Evolutionary conservation across 2,329 filamentous ascomycete genomes (phyloP).

Genomic region (Neopestalotiopsis sp.): DNA sequence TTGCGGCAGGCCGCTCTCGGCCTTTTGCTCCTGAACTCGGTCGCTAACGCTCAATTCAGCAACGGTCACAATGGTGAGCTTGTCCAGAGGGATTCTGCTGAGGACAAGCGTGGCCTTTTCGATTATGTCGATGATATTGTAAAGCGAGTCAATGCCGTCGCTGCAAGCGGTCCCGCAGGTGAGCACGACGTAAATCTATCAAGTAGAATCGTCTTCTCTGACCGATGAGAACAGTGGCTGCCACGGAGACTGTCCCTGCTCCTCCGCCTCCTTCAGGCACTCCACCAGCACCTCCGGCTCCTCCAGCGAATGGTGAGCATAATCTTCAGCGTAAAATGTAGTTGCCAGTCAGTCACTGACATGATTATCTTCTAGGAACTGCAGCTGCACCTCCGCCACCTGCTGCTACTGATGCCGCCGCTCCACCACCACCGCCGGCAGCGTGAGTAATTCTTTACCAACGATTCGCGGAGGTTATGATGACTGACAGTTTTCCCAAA

Average conservation of each 20-base stretch:
- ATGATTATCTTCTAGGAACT: neutral
- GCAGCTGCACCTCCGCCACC: neutral
- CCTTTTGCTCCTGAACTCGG: neutral
- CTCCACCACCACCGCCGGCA: neutral
- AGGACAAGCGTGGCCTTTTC: neutral
- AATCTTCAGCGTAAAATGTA: neutral
- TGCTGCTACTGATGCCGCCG: neutral
- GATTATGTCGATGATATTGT: slow-evolving; percentile 1
- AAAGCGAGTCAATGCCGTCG: neutral
- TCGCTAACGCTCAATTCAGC: neutral
- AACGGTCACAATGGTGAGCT: neutral
- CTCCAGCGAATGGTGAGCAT: slow-evolving; percentile 2
- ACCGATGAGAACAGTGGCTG: neutral
- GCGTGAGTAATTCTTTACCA: neutral
- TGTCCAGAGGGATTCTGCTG: neutral
- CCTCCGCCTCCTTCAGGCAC: slow-evolving; percentile 6
- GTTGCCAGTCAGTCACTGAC: neutral
- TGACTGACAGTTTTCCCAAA: neutral
- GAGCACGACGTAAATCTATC: neutral
- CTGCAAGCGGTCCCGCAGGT: neutral
- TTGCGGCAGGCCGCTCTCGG: slow-evolving; percentile 16
- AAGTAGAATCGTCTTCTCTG: neutral
- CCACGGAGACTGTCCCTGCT: neutral
- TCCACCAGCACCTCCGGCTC: neutral
- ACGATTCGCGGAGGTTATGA: neutral